Conservation (phyloP, 2,329 filamentous ascomycete genomes). For the Alternaria angustiovoidea region DNA sequence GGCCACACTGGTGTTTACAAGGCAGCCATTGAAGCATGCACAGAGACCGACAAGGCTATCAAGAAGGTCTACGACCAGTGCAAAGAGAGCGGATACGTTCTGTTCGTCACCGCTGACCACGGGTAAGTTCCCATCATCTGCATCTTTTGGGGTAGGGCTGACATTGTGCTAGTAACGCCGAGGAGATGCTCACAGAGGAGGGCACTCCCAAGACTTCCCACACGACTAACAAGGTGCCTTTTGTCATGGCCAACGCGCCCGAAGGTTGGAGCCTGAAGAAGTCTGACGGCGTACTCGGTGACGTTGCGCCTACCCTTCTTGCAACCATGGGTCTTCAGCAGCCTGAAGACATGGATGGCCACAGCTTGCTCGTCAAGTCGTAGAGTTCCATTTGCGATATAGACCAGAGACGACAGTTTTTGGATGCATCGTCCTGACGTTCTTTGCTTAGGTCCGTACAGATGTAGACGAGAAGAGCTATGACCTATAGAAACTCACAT, state of each 20-base stretch:
- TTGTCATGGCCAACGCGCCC: slow-evolving; percentile 97
- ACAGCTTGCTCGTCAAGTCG: slow-evolving; percentile 80
- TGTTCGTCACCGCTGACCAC: slow-evolving; percentile 97
- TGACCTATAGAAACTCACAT: slow-evolving; percentile 2
- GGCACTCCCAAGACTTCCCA: slow-evolving; percentile 98
- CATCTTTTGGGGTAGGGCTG: slow-evolving; percentile 23
- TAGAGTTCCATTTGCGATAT: slow-evolving; percentile 37
- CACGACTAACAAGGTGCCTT: slow-evolving; percentile 97
- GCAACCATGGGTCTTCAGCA: slow-evolving; percentile 89
- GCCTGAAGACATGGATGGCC: slow-evolving; percentile 90
- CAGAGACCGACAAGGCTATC: slow-evolving; percentile 92
- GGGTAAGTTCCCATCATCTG: slow-evolving; percentile 62
- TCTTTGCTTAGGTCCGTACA: neutral
- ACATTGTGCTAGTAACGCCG: slow-evolving; percentile 73
- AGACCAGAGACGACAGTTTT: neutral
- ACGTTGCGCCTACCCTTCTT: slow-evolving; percentile 94
- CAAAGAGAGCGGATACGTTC: slow-evolving; percentile 89
- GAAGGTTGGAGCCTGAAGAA: slow-evolving; percentile 87
- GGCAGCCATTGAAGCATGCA: slow-evolving; percentile 83
- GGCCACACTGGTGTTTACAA: slow-evolving; percentile 98
- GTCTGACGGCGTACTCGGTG: slow-evolving; percentile 87
- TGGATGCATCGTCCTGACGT: neutral
- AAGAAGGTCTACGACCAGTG: slow-evolving; percentile 91
- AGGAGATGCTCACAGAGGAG: slow-evolving; percentile 98
- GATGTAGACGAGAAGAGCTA: neutral